Evolutionary conservation across 495 filamentous ascomycete species (phyloP), one percentile per base, ranked within the genome.

Genomic region (Lepraria neglecta): DNA sequence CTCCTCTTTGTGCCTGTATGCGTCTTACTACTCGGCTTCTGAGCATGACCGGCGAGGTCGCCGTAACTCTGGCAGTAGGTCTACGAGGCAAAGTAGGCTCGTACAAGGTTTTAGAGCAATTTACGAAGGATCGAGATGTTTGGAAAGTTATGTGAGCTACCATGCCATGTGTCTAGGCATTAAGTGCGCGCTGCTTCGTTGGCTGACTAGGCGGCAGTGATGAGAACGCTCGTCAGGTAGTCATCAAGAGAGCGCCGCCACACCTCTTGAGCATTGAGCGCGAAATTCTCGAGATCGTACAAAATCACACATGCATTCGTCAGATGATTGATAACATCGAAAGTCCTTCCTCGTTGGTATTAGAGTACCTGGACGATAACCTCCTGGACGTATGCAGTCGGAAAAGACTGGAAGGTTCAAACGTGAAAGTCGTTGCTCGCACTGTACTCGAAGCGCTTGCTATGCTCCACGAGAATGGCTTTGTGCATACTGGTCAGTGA

Each of bases 291-390:
- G 19, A 58, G 28, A 38, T 24, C 27, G n/a, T 56, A 12, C 27
- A 52, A 17, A 24, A 48, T 35, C 21, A 33, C 15, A 17, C 17
- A 51, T 50, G 30, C 47, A 0, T 64, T 52, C 55, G 61, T 17
- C 61, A n/a, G 30, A 28, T 64, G 38, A 50, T 58, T 38, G 61
- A 64, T 42, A 45, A 1, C 6, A 53, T 19, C 44, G 47, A 58
- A 57, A 70, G 75, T 53, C 75, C 76, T 42, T 72, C 73, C 38
- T 70, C 73, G 7, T 72, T 79, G 50, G 72, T 79, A 27, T 63
- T 79, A 38, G 61, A 68, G 55, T 63, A 77, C 65, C 67, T 78
- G 11, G 78, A 80, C 59, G 71, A 72, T 59, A 63, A 76, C 58
- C 59, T 75, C 1, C 60, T 69, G 12, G 65, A 62, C 48, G 72